A percentile compares a stretch with the other conserved stretches of the same genome.
phyloP scores from a whole-genome alignment of 1,139 yeast species.

The Kodamaea anthophila region DNA sequence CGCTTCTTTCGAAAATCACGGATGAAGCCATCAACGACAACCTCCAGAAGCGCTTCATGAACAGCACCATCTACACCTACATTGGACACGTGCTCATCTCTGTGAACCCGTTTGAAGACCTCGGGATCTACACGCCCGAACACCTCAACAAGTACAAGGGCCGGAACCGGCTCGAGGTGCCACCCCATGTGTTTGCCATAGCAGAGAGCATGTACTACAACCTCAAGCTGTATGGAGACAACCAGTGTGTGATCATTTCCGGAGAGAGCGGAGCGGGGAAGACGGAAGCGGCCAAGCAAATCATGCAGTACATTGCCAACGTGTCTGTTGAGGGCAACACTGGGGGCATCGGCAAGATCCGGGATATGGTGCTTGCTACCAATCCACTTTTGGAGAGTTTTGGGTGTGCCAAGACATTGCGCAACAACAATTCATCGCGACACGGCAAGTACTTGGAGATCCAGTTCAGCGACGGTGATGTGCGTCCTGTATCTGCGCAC shows the following conservation, averaged over 20 bases:
- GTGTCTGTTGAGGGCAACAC: slow-evolving; percentile 41
- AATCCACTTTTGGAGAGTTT: slow-evolving; percentile 94
- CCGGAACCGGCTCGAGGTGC: slow-evolving; percentile 88
- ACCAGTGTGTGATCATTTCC: slow-evolving; percentile 95
- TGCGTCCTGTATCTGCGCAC: slow-evolving; percentile 89
- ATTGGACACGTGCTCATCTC: slow-evolving; percentile 88
- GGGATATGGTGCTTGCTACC: slow-evolving; percentile 97
- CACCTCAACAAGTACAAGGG: slow-evolving; percentile 76
- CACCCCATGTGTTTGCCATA: slow-evolving; percentile 98
- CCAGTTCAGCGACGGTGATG: slow-evolving; percentile 58
- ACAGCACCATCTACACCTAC: slow-evolving; percentile 84
- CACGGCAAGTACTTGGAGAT: slow-evolving; percentile 97
- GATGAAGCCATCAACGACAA: slow-evolving; percentile 94
- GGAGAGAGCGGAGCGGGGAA: slow-evolving; percentile 99
- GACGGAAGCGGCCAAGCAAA: slow-evolving; percentile 97
- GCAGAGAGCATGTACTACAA: slow-evolving; percentile 97
- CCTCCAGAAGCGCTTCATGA: slow-evolving; percentile 80
- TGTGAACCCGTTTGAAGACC: slow-evolving; percentile 92
- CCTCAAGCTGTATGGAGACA: slow-evolving; percentile 89
- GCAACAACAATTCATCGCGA: slow-evolving; percentile 94
- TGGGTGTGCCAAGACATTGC: slow-evolving; percentile 96
- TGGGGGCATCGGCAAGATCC: slow-evolving; percentile 66
- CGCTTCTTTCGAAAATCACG: slow-evolving; percentile 78
- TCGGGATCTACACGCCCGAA: slow-evolving; percentile 87
- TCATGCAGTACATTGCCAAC: slow-evolving; percentile 96